Percentiles rank a stretch among this genome's conserved stretches.
Conservation (phyloP, 1,139 yeast species). For the Suhomyces kunorum region DNA sequence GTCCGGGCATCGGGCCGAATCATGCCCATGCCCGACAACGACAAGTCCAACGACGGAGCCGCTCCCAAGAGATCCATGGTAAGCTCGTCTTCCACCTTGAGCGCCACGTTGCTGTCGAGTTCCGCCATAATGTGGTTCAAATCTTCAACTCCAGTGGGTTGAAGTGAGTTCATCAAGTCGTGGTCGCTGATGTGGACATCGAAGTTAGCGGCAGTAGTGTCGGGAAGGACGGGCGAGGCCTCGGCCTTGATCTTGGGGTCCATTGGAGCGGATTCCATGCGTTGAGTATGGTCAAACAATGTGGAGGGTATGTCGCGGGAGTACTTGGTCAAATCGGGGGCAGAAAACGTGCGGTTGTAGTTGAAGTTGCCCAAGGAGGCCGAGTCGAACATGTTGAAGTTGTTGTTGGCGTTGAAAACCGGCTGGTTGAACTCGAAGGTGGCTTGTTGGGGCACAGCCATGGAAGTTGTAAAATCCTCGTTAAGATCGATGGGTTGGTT, state of each 20-base stretch:
- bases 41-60: slow-evolving; percentile 2
- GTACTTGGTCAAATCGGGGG: slow-evolving; percentile 28
- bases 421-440: slow-evolving; percentile 20
- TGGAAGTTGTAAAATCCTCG: not conserved
- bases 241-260: slow-evolving; percentile 4
- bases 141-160: slow-evolving; percentile 5
- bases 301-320: slow-evolving; percentile 11
- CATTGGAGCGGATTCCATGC: slow-evolving; percentile 7
- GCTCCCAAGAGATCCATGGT: slow-evolving; percentile 2
- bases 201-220: slow-evolving; percentile 2
- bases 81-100: slow-evolving; percentile 5
- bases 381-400: slow-evolving; percentile 19
- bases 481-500: slow-evolving; percentile 1
- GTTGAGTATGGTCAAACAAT: slow-evolving; percentile 12
- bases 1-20: not conserved
- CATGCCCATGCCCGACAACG: not conserved
- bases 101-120: slow-evolving; percentile 3
- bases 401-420: slow-evolving; percentile 14
- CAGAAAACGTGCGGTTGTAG: slow-evolving; percentile 27
- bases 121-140: slow-evolving; percentile 11
- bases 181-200: slow-evolving; percentile 4
- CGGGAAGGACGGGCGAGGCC: not conserved
- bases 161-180: not conserved
- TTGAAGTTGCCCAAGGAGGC: slow-evolving; percentile 2
- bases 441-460: slow-evolving; percentile 16